These are phyloP conservation scores for Chytriomyces hyalinus DNA, from an alignment of 192 early-diverging fungal species.

Conservation along the genomic window DNA sequence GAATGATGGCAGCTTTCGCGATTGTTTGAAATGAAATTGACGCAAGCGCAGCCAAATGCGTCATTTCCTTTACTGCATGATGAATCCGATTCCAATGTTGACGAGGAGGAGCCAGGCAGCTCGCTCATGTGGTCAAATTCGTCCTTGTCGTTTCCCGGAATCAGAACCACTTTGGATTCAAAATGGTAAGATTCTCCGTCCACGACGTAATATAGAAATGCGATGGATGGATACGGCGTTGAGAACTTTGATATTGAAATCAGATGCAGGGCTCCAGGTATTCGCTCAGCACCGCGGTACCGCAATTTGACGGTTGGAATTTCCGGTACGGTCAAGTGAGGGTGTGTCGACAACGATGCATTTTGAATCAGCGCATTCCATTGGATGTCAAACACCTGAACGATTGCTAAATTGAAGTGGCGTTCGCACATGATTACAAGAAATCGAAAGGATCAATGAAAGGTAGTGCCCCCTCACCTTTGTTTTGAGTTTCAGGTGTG, in stretches of 20 bases:
- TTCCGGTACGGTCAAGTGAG: not conserved
- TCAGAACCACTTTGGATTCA: constrained; percentile 4
- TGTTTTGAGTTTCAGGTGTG: too few relatives aligned
- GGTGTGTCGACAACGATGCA: not conserved
- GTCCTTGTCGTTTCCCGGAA: not conserved
- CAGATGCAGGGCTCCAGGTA: not conserved
- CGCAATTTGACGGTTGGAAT: not conserved
- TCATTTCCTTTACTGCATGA: not conserved
- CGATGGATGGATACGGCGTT: constrained; percentile 2
- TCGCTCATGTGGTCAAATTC: not conserved
- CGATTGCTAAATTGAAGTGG: not conserved
- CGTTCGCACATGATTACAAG: not conserved
- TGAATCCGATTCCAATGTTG: not conserved
- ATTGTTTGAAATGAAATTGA: constrained; percentile 2
- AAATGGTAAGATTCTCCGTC: constrained; percentile 16
- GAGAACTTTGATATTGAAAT: constrained; percentile 12
- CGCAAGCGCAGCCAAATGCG: not conserved
- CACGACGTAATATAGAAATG: constrained; percentile 12
- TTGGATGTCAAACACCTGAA: constrained; percentile 1
- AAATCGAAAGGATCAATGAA: too few relatives aligned
- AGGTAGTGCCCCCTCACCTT: too few relatives aligned
- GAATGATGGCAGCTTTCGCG: not conserved
- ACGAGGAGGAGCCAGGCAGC: not conserved
- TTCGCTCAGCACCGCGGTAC: constrained; percentile 15
- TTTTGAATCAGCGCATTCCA: too few relatives aligned